These are phyloP conservation scores for Coniosporium tulheliwenetii DNA, from an alignment of 2,329 filamentous ascomycete species.

Conservation along the genomic window DNA sequence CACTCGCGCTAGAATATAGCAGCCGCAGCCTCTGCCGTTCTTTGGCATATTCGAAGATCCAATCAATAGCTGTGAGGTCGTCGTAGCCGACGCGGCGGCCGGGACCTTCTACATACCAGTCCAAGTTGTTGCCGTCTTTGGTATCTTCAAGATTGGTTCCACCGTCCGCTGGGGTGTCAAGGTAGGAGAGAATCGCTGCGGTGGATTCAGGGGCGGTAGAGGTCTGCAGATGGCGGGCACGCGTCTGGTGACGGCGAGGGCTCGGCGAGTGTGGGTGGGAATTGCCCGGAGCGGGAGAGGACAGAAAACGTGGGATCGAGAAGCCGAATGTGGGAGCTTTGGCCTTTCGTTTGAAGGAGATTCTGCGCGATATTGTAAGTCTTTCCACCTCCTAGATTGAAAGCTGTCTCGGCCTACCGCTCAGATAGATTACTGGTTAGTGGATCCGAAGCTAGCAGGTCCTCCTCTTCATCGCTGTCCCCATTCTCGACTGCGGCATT, in stretches of 20 bases:
- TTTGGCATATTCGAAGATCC: conserved; percentile 98
- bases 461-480: conserved; percentile 31
- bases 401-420: conserved; percentile 12
- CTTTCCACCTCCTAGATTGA: neutral
- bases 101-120: conserved; percentile 85
- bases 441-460: conserved; percentile 39
- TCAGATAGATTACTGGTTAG: conserved; percentile 34
- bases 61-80: conserved; percentile 93
- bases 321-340: conserved; percentile 26
- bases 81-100: conserved; percentile 88
- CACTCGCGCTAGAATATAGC: conserved; percentile 51
- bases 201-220: conserved; percentile 7
- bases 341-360: conserved; percentile 60
- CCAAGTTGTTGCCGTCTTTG: conserved; percentile 32
- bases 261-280: conserved; percentile 14
- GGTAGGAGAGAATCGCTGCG: conserved; percentile 25
- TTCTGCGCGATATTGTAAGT: conserved; percentile 12
- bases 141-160: conserved; percentile 22
- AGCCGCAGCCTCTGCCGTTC: conserved; percentile 78
- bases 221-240: conserved; percentile 6
- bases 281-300: conserved; percentile 18
- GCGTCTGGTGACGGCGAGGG: conserved; percentile 7
- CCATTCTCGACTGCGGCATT: conserved; percentile 11
- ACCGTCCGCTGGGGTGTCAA: conserved; percentile 21
- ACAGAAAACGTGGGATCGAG: conserved; percentile 27